A percentile compares a stretch with the other conserved stretches of the same genome.
These are phyloP conservation scores for Prunus yedoensis DNA, from an alignment of 331 rosid genomes.

Conservation along the genomic window DNA sequence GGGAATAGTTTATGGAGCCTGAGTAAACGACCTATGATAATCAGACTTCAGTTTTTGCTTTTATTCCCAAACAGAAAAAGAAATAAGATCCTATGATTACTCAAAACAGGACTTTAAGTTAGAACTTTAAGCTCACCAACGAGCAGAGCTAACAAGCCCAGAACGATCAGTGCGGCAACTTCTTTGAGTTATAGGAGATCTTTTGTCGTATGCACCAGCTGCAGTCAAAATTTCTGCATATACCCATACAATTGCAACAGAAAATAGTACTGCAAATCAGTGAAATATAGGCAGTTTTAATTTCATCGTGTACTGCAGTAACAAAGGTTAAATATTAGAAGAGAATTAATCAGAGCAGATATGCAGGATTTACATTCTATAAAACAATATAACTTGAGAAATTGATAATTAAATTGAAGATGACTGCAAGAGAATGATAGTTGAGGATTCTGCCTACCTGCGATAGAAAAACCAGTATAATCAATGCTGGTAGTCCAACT, in stretches of 20 bases:
- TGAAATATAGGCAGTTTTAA: slow-evolving; percentile 39
- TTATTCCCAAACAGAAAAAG: not conserved
- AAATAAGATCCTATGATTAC: not conserved
- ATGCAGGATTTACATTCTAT: not conserved
- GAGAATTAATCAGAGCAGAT: not conserved
- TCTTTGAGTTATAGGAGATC: slow-evolving; percentile 23
- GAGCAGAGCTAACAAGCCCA: slow-evolving; percentile 72
- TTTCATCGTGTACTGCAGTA: slow-evolving; percentile 62
- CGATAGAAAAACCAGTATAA: slow-evolving; percentile 62
- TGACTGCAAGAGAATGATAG: slow-evolving; percentile 4
- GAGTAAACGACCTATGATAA: not conserved
- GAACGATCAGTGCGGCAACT: slow-evolving; percentile 42
- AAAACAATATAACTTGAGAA: not conserved
- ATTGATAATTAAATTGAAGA: slow-evolving; percentile 5
- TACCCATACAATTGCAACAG: slow-evolving; percentile 70
- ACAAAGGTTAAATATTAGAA: slow-evolving; percentile 27
- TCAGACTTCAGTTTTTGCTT: not conserved
- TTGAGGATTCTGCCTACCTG: slow-evolving; percentile 48
- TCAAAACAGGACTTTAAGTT: slow-evolving; percentile 7
- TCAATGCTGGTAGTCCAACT: slow-evolving; percentile 83
- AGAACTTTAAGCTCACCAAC: slow-evolving; percentile 53
- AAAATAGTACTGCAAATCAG: slow-evolving; percentile 60
- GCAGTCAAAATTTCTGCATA: slow-evolving; percentile 81
- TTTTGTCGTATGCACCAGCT: slow-evolving; percentile 74
- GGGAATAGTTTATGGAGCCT: not conserved